Conservation (phyloP, 1,284 basidiomycete genomes). For the Boletus nobilissimus region DNA sequence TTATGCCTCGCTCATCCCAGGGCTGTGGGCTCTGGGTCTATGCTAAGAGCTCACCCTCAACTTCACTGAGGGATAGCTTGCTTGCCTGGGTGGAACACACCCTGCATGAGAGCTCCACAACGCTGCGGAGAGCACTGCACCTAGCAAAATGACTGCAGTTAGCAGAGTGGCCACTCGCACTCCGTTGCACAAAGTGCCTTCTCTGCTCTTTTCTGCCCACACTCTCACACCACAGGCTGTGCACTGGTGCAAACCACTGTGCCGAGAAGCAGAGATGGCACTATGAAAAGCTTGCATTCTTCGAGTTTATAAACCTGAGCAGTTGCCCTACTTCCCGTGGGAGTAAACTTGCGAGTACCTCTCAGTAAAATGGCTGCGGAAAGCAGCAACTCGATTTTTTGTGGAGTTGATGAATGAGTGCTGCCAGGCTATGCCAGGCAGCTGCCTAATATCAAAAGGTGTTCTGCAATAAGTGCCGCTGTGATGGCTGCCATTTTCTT, state of each 20-base stretch:
- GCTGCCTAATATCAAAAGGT: not conserved
- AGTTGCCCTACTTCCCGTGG: not conserved
- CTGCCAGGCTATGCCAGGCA: not conserved
- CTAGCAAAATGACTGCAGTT: not conserved
- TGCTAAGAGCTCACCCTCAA: too few species aligned
- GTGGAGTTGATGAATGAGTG: too few species aligned
- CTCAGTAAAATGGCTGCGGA: not conserved
- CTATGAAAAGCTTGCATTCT: not conserved
- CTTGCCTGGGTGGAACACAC: too few species aligned
- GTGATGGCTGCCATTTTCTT: not conserved
- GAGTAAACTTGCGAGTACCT: not conserved
- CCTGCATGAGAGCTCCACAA: too few species aligned
- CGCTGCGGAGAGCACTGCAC: not conserved
- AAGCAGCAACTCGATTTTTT: not conserved
- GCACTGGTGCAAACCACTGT: not conserved
- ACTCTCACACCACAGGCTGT: too few species aligned
- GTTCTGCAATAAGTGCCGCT: not conserved
- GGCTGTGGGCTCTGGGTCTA: too few species aligned
- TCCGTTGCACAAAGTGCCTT: not conserved
- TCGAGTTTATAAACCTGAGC: not conserved
- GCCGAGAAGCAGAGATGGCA: not conserved
- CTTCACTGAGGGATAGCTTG: too few species aligned
- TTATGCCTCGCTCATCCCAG: too few species aligned
- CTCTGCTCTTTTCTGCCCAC: not conserved
- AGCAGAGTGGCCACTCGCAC: not conserved